Evolutionary conservation across 2,329 filamentous ascomycete genomes (phyloP), one percentile per base, ranked within the genome.

Genomic region (Nemania sp.): DNA sequence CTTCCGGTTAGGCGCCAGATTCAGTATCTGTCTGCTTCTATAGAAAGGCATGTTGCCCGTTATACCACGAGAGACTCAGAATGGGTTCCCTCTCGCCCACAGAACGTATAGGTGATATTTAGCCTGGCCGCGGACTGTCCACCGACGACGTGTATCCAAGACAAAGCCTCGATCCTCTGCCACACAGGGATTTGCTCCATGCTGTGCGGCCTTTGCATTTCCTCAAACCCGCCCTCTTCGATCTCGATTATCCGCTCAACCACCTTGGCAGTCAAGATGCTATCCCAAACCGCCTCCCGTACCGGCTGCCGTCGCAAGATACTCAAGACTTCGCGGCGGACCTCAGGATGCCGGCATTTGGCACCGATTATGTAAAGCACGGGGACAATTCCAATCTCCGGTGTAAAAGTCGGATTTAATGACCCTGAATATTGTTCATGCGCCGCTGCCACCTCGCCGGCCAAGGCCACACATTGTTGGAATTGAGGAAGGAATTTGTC

Each of bases 201-300:
- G 26, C 55, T 58, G 43, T 44, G 59, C 57, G 17, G 41, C 33
- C 43, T 55, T 44, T 9, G 47, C n/a, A 33, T 44, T 31, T 47
- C 49, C 24, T 43, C 53, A 54, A 12, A 20, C 7, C 19, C 57
- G 31, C 56, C 54, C 61, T 72, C 70, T 61, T 73, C 70, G 60
- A 73, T 67, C 49, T 70, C 66, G 6, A 71, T 68, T n/a, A 71
- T 57, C 34, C 67, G 58, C 60, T 71, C 68, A 24, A 72, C 48
- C 5, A 70, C 57, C 45, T 48, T 64, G 12, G 68, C 67, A 36
- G 67, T 49, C 49, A 39, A 57, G 23, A 63, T 54, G 43, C 69
- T 73, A 60, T 71, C 66, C 70, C 70, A 73, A 56, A 65, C 61
- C 7, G 65, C 70, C 54, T 73, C 71, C 46, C 62, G 64, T 36